phyloP scores from a whole-genome alignment of 2,329 filamentous ascomycete species.

The Hypoxylon sp. region DNA sequence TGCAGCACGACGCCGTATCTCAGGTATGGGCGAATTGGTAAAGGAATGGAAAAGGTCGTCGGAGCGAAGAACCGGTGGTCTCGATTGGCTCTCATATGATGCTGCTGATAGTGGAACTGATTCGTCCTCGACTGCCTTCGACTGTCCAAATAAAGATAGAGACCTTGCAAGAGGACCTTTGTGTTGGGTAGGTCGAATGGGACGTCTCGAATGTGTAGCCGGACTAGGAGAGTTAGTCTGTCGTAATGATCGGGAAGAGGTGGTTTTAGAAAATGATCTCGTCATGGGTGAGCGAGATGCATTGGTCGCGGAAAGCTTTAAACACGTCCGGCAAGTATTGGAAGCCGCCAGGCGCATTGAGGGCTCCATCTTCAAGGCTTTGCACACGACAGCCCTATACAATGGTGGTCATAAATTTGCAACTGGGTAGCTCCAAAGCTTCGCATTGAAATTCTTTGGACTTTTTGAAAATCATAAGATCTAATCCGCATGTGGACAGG shows the following conservation, averaged over 20 bases:
- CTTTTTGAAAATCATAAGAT: slow-evolving; percentile 17
- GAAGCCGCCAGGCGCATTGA: slow-evolving; percentile 50
- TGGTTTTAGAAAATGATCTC: slow-evolving; percentile 47
- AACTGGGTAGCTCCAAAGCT: slow-evolving; percentile 15
- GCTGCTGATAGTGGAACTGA: slow-evolving; percentile 35
- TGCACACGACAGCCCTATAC: slow-evolving; percentile 9
- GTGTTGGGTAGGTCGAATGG: slow-evolving; percentile 10
- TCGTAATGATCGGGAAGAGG: slow-evolving; percentile 31
- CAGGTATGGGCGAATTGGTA: slow-evolving; percentile 87
- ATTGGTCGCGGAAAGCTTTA: slow-evolving; percentile 44
- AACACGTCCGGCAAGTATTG: slow-evolving; percentile 52
- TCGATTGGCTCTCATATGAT: slow-evolving; percentile 37
- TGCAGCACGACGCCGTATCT: slow-evolving; percentile 87
- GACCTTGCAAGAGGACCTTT: slow-evolving; percentile 38
- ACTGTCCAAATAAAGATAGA: slow-evolving; percentile 51
- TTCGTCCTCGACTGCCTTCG: slow-evolving; percentile 45
- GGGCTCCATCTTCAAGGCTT: slow-evolving; percentile 50
- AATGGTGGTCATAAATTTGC: slow-evolving; percentile 28
- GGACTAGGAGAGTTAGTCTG: slow-evolving; percentile 31
- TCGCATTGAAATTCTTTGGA: slow-evolving; percentile 23
- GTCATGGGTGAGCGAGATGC: slow-evolving; percentile 39
- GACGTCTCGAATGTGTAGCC: slow-evolving; percentile 32
- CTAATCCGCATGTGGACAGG: not conserved
- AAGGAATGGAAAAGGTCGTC: slow-evolving; percentile 96
- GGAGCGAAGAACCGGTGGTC: slow-evolving; percentile 66